Evolutionary conservation across 148 eudicot genomes (phyloP), one percentile per base, ranked within the genome.

Genomic region (Vaccinium darrowii): DNA sequence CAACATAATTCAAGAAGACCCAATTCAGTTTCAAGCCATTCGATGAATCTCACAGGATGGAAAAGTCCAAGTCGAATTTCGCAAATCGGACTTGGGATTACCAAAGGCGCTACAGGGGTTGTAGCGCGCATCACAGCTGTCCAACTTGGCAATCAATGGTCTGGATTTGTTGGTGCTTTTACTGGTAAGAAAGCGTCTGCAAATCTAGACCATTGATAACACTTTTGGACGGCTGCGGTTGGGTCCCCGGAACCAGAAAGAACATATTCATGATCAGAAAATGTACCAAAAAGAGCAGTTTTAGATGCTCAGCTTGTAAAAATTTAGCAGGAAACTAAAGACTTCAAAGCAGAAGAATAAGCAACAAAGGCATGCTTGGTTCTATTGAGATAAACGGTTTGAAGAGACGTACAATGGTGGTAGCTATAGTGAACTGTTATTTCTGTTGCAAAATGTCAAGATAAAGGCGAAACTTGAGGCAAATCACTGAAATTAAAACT

Each of bases 401-500:
- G 36, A 60, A 76, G 60, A 82, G 77, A 54, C 21, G 3, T 36
- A 72, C 78, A 83, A 53, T 50, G 81, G 71, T 50, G 49, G 80
- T 69, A 27, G 43, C 60, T 85, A 63, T 75, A 52, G 50, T 53
- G 77, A 83, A 36, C 65, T 72, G 16, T 62, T 81, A 75, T 86
- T 75, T 74, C 76, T 74, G 30, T 27, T 52, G 60, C 56, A 79
- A 65, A 78, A 30, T 50, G 13, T 4, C 2, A 71, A 53, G 33
- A 69, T 57, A 50, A 54, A 76, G 30, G 43, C 12, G 23, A 56
- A 72, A 5, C 47, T 49, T 27, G 16, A 81, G 58, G 57, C 74
- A 50, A 50, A 27, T 36, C 39, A 14, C 60, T 3, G 43, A 54
- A 56, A 47, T 8, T 36, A 76, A 80, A 7, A 81, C n/a, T 60